Evolutionary conservation across 2,329 filamentous ascomycete genomes (phyloP), one percentile per base, ranked within the genome.

Genomic region (Parastagonospora avenae): DNA sequence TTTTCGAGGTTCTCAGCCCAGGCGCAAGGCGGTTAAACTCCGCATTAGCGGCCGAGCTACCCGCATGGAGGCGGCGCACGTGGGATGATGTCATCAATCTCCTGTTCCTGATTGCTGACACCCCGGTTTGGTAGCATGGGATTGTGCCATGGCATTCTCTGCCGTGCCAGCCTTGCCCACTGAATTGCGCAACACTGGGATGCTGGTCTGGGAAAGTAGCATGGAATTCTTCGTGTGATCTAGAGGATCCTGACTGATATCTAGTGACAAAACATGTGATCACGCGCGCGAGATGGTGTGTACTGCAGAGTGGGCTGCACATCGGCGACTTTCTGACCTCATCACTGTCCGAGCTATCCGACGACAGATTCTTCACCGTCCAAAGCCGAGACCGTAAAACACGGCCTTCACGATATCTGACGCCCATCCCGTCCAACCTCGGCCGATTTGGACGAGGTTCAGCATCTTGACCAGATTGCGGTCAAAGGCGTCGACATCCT

Each of bases 401-500:
- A 67, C 53, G 14, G 62, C 56, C 54, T 67, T 68, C 44, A 70
- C 49, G 5, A 80, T 54, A 48, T 80, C 79, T 46, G 54, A 53
- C 2, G 67, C 62, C 70, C 80, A 80, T 2, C 81, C 84, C 30
- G 70, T 53, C 84, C 83, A 88, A 0, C 84, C 84, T 57, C 78
- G 77, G 9, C 77, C 63, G 29, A 60, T 63, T 54, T 80, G 77
- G 31, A 82, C 62, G 28, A 76, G 63, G 62, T 87, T 85, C 57
- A 88, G 40, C 51, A 86, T 55, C 35, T 73, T 71, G 1, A 88
- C 68, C 47, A 85, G 77, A 33, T 82, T 78, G 50, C 77, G 73
- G 19, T 78, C 76, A 62, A 87, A 88, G 2, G 76, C 67, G 62
- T 88, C 86, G 12, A 77, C 76, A 52, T 82, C 76, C 50, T 80